Conservation (phyloP, 495 filamentous ascomycete genomes). For the Penicillium argentinense region DNA sequence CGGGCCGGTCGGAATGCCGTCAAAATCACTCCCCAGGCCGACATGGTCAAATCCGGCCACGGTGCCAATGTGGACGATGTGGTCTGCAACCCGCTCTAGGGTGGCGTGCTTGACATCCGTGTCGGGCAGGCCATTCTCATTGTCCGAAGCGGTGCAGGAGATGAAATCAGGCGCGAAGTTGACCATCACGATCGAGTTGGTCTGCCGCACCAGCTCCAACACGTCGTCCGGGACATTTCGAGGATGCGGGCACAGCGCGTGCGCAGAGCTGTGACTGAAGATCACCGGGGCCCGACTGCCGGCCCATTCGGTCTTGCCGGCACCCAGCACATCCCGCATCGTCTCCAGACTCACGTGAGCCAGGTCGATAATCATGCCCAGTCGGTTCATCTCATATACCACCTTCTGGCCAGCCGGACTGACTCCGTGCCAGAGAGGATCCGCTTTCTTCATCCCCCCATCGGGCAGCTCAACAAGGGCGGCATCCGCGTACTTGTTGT, state of each 20-base stretch:
- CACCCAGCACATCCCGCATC: constrained; percentile 56
- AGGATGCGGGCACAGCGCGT: constrained; percentile 52
- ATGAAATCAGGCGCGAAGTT: constrained; percentile 75
- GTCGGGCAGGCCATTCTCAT: constrained; percentile 42
- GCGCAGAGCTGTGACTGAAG: constrained; percentile 58
- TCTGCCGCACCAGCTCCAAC: constrained; percentile 52
- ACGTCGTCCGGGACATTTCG: constrained; percentile 63
- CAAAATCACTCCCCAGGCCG: constrained; percentile 64
- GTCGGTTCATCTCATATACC: constrained; percentile 57
- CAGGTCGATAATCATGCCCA: constrained; percentile 53
- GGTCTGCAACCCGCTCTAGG: constrained; percentile 71
- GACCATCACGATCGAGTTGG: constrained; percentile 59
- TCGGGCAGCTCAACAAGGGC: constrained; percentile 58
- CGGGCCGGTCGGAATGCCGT: constrained; percentile 52
- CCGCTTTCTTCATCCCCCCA: constrained; percentile 44
- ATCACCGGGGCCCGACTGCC: constrained; percentile 54
- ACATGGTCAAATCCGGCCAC: constrained; percentile 61
- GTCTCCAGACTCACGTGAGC: constrained; percentile 55
- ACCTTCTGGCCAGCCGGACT: constrained; percentile 66
- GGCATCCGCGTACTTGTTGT: constrained; percentile 85
- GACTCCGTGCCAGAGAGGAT: constrained; percentile 59
- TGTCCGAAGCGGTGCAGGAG: constrained; percentile 51
- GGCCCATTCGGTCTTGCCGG: constrained; percentile 39
- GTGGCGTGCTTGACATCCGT: constrained; percentile 65
- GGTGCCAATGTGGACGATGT: constrained; percentile 57